phyloP scores from a whole-genome alignment of 2,329 filamentous ascomycete species.

The Epicoccum nigrum region DNA sequence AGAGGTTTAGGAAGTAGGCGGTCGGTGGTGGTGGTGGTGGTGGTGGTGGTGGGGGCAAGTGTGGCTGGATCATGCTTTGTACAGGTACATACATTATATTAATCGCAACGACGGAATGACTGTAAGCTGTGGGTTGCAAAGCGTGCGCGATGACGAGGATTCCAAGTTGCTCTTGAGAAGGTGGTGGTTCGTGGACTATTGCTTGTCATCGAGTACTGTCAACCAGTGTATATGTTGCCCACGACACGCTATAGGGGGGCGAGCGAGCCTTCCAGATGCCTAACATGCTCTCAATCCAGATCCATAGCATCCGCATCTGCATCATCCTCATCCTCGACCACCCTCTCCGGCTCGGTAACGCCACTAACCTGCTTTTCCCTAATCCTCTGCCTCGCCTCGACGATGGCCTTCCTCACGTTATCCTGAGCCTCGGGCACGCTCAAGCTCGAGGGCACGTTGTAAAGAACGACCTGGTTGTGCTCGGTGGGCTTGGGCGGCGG shows the following conservation, averaged over 20 bases:
- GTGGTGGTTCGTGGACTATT: no score
- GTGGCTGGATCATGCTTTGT: conserved; percentile 28
- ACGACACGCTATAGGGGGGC: no score
- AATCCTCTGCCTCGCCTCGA: conserved; percentile 75
- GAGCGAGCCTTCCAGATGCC: no score
- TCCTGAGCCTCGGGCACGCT: conserved; percentile 74
- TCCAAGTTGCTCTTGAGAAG: not conserved
- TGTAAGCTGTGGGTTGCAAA: not conserved
- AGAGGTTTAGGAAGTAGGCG: conserved; percentile 34
- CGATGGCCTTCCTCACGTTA: conserved; percentile 79
- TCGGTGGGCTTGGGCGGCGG: conserved; percentile 52
- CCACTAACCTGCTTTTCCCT: conserved; percentile 62
- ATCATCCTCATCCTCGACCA: not conserved
- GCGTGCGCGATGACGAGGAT: not conserved
- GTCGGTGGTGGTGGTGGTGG: conserved; percentile 20
- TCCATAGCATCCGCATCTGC: conserved; percentile 70
- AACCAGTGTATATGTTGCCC: no score
- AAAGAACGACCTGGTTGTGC: conserved; percentile 76
- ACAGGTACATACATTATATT: conserved; percentile 4
- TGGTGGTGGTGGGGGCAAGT: not conserved
- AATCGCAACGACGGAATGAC: conserved; percentile 1
- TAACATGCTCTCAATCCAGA: conserved; percentile 57
- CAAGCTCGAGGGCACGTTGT: conserved; percentile 77
- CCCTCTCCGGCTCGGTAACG: conserved; percentile 37
- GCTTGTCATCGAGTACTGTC: no score